A percentile compares a stretch with the other conserved stretches of the same genome.
Evolutionary conservation across 176 grass and related monocot genomes (phyloP).

Genomic region (Oryza longistaminata): DNA sequence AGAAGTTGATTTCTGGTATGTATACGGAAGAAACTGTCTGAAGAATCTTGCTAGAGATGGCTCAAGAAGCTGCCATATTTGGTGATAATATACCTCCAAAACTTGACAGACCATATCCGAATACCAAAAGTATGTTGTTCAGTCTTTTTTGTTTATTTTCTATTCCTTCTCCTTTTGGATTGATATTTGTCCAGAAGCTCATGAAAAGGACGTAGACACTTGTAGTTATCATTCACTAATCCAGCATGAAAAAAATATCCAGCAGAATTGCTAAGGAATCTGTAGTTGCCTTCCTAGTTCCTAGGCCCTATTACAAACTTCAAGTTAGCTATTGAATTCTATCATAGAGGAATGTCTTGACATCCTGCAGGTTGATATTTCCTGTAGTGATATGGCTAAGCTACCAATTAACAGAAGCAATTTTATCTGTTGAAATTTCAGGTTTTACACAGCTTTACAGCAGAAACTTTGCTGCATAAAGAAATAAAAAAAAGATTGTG

Average conservation of each 20-base stretch:
- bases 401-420: no score
- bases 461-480: no score
- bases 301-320: background rate
- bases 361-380: background rate
- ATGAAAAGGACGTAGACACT: no score
- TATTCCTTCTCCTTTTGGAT: no score
- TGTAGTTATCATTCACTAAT: background rate
- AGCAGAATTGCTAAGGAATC: background rate
- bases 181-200: no score
- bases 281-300: background rate
- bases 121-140: background rate
- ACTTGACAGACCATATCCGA: constrained; percentile 54
- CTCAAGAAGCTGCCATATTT: constrained; percentile 57
- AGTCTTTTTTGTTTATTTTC: no score
- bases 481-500: no score
- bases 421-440: no score
- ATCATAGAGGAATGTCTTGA: background rate
- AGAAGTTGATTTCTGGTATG: constrained; percentile 77
- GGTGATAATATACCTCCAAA: constrained; percentile 56
- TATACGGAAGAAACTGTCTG: constrained; percentile 59
- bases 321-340: background rate
- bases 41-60: constrained; percentile 53
- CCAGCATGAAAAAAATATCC: background rate
- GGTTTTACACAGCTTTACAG: no score
- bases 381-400: no score